Base-by-base conservation (phyloP, 768 basidiomycete genomes). In the Hericium rajendrae region DNA sequence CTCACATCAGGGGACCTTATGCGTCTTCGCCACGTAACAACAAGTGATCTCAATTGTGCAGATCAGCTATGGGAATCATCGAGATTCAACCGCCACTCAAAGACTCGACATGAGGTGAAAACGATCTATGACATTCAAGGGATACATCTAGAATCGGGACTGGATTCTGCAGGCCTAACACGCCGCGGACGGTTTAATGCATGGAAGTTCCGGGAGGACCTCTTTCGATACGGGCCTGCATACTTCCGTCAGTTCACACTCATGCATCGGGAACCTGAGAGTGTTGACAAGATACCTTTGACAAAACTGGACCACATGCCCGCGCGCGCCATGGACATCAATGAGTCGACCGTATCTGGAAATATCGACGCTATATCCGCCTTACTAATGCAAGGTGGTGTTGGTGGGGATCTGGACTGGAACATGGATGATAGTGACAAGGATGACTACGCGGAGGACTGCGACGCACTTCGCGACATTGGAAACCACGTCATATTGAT, bases 61-160 rank as follows among this genome's bases (percentile, higher is more conserved):
- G 53, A 69, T 2, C 60, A 70, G 40, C 61, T 76, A 12, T 76
- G 74, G 74, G 51, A 62, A 69, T 63, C 18, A 40, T 54, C 0
- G 39, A 65, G 16, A 72, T 73, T 52, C 62, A 41, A 41, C 8
- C 12, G 13, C 40, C 40, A 41, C 4, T 2, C 40, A n/a, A 6
- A 54, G 40, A 38, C 32, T 1, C 12, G 50, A 1, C 5, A 5
- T 1, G 11, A 24, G 26, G 43, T 13, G 40, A 13, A 40, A 37
- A 32, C 18, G 11, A 46, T 20, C 55, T 53, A 1, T 13, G 11
- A 3, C 26, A 26, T 26, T 3, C 26, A 26, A 3, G 50, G 4
- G 2, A 1, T 56, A 1, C 46, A 53, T 13, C 39, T 15, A 43
- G 2, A 3, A 2, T 3, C 26, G 0, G 13, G 1, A 11, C 9